Evolutionary conservation across 352 stramenopile species (phyloP).

Genomic region (Globisporangium iwayamae): DNA sequence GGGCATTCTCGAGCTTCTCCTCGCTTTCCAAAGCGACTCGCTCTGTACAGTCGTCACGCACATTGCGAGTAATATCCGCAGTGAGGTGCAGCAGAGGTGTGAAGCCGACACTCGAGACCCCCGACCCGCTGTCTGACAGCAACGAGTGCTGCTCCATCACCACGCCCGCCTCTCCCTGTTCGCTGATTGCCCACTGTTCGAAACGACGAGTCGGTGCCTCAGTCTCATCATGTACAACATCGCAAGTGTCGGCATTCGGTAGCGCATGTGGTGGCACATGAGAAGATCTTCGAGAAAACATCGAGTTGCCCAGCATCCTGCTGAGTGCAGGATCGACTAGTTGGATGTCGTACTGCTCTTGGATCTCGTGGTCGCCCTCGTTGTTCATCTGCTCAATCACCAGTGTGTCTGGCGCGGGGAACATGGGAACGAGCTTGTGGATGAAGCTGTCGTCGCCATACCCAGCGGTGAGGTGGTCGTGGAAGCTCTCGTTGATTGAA

Average conservation of each 20-base stretch:
- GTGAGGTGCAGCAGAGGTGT: constrained; percentile 38
- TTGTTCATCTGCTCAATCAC: constrained; percentile 1
- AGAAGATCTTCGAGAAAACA: background rate
- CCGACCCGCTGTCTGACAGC: constrained; percentile 28
- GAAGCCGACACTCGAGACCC: constrained; percentile 49
- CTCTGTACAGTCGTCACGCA: background rate
- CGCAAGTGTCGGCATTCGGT: background rate
- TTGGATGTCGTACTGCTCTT: constrained; percentile 36
- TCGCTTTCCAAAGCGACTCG: constrained; percentile 2
- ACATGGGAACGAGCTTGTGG: constrained; percentile 64
- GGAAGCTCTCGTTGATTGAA: constrained; percentile 53
- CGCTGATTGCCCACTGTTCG: background rate
- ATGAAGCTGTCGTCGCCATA: constrained; percentile 41
- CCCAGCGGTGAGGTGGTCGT: constrained; percentile 11
- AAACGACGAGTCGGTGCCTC: background rate
- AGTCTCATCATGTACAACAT: constrained; percentile 1
- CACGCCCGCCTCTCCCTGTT: background rate
- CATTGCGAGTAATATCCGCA: constrained; percentile 21
- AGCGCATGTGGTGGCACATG: background rate
- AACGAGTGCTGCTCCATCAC: constrained; percentile 13
- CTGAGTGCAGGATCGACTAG: constrained; percentile 31
- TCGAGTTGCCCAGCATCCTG: constrained; percentile 18
- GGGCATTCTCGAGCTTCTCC: constrained; percentile 6
- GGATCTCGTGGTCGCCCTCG: constrained; percentile 5
- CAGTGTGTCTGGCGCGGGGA: constrained; percentile 21